A percentile compares a stretch with the other conserved stretches of the same genome.
These are phyloP conservation scores for Fusarium burgessii DNA, from an alignment of 2,329 filamentous ascomycete species.

Conservation along the genomic window DNA sequence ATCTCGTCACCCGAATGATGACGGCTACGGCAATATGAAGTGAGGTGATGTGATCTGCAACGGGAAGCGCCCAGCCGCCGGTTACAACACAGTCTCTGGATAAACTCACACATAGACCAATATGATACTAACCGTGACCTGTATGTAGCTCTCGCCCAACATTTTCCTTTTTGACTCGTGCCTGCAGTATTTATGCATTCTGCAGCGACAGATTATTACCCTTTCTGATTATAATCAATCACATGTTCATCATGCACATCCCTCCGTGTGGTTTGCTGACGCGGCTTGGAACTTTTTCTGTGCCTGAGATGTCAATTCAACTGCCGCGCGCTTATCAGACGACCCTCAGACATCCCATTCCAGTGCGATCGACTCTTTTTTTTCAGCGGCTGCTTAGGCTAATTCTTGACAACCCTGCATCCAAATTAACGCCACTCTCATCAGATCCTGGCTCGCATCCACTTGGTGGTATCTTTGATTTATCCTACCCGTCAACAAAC, in stretches of 20 bases:
- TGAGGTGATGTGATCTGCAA: constrained; percentile 28
- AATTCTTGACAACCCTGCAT: constrained; percentile 28
- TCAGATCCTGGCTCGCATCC: constrained; percentile 26
- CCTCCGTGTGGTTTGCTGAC: constrained; percentile 16
- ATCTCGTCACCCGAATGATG: constrained; percentile 15
- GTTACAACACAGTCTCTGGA: constrained; percentile 23
- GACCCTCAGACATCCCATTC: not conserved
- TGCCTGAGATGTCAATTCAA: constrained; percentile 15
- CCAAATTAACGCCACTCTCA: constrained; percentile 33
- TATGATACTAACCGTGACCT: not conserved
- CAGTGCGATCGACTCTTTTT: not conserved
- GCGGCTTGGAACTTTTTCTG: constrained; percentile 8
- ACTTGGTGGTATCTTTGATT: constrained; percentile 4
- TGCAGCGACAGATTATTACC: constrained; percentile 1
- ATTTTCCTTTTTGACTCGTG: constrained; percentile 6
- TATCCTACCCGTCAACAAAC: constrained; percentile 5
- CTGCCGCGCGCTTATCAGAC: constrained; percentile 39
- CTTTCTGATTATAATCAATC: constrained; percentile 6
- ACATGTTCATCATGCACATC: constrained; percentile 17
- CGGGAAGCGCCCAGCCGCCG: constrained; percentile 36
- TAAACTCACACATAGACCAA: constrained; percentile 15
- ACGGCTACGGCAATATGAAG: constrained; percentile 1
- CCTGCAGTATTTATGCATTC: not conserved
- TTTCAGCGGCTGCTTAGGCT: constrained; percentile 21
- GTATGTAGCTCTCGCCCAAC: not conserved